phyloP scores from a whole-genome alignment of 306 rosid species.

The Pyrus bretschneideri region DNA sequence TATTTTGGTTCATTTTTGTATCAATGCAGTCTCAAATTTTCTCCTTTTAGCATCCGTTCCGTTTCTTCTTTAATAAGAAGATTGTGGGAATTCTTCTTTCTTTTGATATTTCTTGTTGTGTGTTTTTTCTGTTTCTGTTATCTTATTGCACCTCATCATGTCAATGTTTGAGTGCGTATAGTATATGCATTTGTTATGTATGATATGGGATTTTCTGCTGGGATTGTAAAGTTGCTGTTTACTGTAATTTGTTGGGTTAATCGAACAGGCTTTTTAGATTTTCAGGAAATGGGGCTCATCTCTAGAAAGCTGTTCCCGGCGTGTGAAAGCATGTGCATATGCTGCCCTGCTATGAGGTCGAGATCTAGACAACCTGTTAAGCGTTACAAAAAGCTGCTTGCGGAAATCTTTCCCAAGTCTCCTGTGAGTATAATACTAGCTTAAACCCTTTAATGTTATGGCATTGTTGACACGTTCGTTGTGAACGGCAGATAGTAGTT shows the following conservation, averaged over 20 bases:
- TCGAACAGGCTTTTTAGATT: neutral
- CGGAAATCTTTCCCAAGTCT: conserved; percentile 89
- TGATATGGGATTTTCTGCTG: neutral
- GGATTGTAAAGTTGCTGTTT: neutral
- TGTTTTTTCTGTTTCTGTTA: neutral
- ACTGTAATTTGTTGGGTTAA: neutral
- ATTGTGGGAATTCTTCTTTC: neutral
- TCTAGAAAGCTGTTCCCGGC: conserved; percentile 93
- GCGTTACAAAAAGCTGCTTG: conserved; percentile 83
- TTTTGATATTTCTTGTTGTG: neutral
- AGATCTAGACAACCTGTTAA: conserved; percentile 93
- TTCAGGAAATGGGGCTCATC: conserved; percentile 78
- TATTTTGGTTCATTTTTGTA: neutral
- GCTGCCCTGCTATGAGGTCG: conserved; percentile 96
- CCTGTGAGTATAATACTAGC: conserved; percentile 35
- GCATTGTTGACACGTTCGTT: neutral
- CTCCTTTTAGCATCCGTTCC: neutral
- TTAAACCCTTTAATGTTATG: neutral
- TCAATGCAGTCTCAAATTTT: neutral
- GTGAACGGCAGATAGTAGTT: neutral
- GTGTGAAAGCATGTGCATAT: conserved; percentile 90
- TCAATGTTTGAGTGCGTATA: neutral
- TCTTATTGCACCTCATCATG: neutral
- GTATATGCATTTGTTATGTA: neutral
- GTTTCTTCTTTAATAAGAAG: neutral